Evolutionary conservation across 768 basidiomycete species (phyloP).

Genomic region (Mycena venus): DNA sequence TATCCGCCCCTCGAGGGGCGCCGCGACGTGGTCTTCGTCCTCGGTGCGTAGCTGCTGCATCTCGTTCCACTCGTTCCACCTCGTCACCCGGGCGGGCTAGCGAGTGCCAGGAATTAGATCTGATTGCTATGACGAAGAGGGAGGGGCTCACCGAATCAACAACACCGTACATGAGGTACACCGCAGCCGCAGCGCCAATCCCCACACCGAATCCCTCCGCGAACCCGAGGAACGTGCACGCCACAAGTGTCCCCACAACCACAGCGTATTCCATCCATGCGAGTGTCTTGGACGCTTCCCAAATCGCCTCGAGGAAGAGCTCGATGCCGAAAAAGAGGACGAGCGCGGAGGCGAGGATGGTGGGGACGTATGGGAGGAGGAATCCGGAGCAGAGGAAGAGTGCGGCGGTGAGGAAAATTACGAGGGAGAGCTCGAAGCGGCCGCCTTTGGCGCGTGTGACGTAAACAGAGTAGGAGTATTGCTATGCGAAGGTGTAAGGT

Average conservation of each 20-base stretch:
- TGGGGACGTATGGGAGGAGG: conserved; percentile 38
- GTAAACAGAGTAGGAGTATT: conserved; percentile 38
- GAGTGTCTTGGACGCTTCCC: conserved; percentile 37
- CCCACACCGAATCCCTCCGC: conserved; percentile 41
- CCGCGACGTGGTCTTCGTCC: conserved; percentile 5
- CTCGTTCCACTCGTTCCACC: conserved; percentile 38
- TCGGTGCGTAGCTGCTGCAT: conserved; percentile 2
- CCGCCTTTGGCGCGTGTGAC: conserved; percentile 38
- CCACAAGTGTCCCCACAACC: conserved; percentile 33
- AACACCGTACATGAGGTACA: conserved; percentile 34
- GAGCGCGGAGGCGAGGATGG: conserved; percentile 37
- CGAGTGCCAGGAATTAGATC: no score
- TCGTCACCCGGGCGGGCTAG: conserved; percentile 30
- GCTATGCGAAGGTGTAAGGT: conserved; percentile 9
- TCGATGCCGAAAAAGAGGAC: conserved; percentile 41
- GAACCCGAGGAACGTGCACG: conserved; percentile 40
- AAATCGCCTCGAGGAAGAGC: conserved; percentile 37
- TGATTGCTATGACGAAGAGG: no score
- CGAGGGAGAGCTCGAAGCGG: conserved; percentile 35
- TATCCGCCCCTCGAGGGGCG: not conserved
- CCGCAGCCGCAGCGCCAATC: conserved; percentile 33
- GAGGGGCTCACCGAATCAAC: conserved; percentile 40
- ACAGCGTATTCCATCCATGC: conserved; percentile 35
- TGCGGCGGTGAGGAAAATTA: conserved; percentile 29
- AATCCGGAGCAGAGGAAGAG: conserved; percentile 35